A percentile compares a stretch with the other conserved stretches of the same genome.
Evolutionary conservation across 129 eudicot genomes (phyloP).

Genomic region (Scalesia atractyloides): DNA sequence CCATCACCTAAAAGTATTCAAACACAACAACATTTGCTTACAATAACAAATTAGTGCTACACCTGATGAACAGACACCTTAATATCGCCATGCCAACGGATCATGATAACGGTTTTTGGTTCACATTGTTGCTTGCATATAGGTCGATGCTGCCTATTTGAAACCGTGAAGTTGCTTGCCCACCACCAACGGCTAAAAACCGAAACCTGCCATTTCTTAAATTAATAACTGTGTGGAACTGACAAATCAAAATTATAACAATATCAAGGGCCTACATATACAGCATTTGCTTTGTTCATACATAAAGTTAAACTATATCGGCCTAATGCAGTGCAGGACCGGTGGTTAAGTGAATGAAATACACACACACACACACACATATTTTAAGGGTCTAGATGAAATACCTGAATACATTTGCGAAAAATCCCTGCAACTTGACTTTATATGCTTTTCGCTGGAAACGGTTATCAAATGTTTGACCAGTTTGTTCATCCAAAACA

Average conservation of each 20-base stretch:
- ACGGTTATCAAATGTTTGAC: constrained; percentile 65
- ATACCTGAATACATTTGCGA: constrained; percentile 81
- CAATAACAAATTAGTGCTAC: not conserved
- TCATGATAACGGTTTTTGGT: constrained; percentile 13
- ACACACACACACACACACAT: not conserved
- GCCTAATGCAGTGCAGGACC: not conserved
- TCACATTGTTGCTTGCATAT: constrained; percentile 39
- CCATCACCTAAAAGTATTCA: not conserved
- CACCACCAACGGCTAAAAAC: constrained; percentile 67
- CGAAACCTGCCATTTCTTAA: constrained; percentile 53
- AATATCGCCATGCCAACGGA: not conserved
- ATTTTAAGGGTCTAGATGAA: not conserved
- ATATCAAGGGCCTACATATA: not conserved
- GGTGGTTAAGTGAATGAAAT: not conserved
- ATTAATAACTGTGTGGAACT: not conserved
- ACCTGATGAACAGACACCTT: not conserved
- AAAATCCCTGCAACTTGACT: constrained; percentile 41
- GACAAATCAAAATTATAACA: constrained; percentile 3
- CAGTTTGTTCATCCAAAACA: constrained; percentile 69
- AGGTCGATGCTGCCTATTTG: constrained; percentile 91
- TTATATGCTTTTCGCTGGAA: constrained; percentile 71
- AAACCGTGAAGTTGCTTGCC: constrained; percentile 56
- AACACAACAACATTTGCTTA: constrained; percentile 8
- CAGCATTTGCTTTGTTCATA: not conserved
- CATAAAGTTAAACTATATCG: not conserved